Base-by-base conservation (phyloP, 352 stramenopile species). In the Phytophthora litchii region DNA sequence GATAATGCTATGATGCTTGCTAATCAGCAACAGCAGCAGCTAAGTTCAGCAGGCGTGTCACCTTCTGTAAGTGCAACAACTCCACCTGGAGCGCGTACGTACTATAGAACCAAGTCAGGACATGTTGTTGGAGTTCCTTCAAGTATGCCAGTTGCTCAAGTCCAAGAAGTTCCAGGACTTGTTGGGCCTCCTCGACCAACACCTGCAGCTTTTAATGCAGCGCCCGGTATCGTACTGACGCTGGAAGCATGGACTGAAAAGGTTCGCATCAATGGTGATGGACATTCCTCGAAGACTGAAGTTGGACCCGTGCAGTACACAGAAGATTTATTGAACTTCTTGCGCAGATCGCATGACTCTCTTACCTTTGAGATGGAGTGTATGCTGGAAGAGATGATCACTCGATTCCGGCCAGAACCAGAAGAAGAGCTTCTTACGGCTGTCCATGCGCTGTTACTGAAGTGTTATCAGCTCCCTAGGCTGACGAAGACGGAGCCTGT, bases 341-440 rank as follows among this genome's bases (percentile, higher is more conserved):
- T 99, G 19, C 98, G 74, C 75, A 89, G 93, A 68, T 88, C 84
- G 54, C 89, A 91, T 62, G 83, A 94, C 54, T 81, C 86, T 19
- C 74, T 97, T 38, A 96, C 83, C 42, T 96, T 96, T 64, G 92
- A 98, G 66, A 96, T 99, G 78, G 97, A 99, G 79, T 95, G 89
- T 27, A 98, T 99, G 71, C 74, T 99, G 27, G 97, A 99, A 76
- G 96, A 99, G 64, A 88, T 99, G 63, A 99, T 99, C 67, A 95
- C 97, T 4, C 94, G 96, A 36, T 99, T 99, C 63, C 90, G 97
- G 1, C 95, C 95, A 13, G 97, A 97, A 48, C 97, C 97, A 4
- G 96, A 99, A 70, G 96, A 99, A 69, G 97, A 99, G 69, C 81
- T 99, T 52, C 78, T 99, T 13, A 97, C 90, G 4, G 96, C 96